Base-by-base conservation (phyloP, 2,329 filamentous ascomycete genomes). In the Alternaria gaisen region DNA sequence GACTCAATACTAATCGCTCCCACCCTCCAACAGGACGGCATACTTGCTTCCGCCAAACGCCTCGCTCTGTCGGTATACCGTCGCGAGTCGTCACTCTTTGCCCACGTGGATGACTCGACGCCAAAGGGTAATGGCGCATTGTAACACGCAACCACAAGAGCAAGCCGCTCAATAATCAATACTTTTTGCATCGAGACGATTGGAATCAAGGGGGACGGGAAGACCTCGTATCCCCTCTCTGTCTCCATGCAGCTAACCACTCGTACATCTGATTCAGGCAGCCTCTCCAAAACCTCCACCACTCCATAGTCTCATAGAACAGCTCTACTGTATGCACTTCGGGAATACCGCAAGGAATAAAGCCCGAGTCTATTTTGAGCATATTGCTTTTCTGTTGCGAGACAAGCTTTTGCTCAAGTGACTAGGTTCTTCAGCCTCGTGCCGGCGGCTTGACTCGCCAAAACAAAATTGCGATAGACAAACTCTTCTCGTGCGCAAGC, bases 211-310 rank as follows among this genome's bases (percentile, higher is more conserved):
- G 48, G 40, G 42, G 14, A 44, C 54, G 52, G 48, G 36, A 61
- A 53, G 50, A 51, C 52, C 43, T 63, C 58, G 60, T 65, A 57
- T 65, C 41, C 47, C 48, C 42, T 64, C 60, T 41, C 36, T 58
- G 44, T 32, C 26, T 48, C 36, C 42, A 56, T 56, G 54, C 53
- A 56, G 42, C 54, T 50, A 52, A 34, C 44, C 43, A 41, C 54
- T 48, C 36, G 41, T 36, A 47, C n/a, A 47, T 28, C 41, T 53
- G 52, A 58, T 61, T 53, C 57, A 63, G 48, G 28, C 57, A 43
- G 40, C 55, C 53, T 52, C 58, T 55, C 40, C 51, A 50, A 56
- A 59, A 60, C 57, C 26, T 53, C 62, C 61, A 62, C 26, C 36
- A 48, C 58, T 62, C 56, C 64, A 56, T 52, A 47, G 42, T 43